Percentiles rank a stretch among this genome's conserved stretches.
Evolutionary conservation across 805 yeast genomes (phyloP).

Genomic region (Candida qinlingensis): DNA sequence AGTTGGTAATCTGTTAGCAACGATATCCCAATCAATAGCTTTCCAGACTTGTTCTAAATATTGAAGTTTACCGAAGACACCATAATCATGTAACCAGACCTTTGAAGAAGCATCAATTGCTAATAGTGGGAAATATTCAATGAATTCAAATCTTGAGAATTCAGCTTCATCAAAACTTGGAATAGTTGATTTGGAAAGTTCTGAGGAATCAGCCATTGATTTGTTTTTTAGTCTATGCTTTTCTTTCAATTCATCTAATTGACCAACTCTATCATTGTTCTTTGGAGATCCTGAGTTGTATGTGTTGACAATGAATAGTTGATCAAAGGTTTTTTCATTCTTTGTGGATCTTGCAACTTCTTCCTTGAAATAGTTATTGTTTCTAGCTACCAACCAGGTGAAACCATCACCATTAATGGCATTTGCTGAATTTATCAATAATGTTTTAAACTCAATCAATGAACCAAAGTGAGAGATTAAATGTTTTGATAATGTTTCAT

Average conservation of each 20-base stretch:
- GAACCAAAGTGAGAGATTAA: constrained; percentile 67
- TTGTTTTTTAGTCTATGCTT: constrained; percentile 12
- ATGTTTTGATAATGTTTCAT: constrained; percentile 25
- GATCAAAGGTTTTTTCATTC: constrained; percentile 28
- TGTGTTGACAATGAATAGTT: constrained; percentile 70
- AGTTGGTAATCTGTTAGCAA: constrained; percentile 33
- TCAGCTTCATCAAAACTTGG: constrained; percentile 35
- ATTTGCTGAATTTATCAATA: constrained; percentile 62
- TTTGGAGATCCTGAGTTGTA: constrained; percentile 87
- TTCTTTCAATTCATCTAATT: constrained; percentile 25
- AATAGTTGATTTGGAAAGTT: constrained; percentile 10
- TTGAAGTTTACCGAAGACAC: constrained; percentile 64
- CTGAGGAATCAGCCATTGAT: background rate
- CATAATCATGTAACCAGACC: constrained; percentile 67
- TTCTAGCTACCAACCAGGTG: constrained; percentile 77
- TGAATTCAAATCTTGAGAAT: constrained; percentile 23
- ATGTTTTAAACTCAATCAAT: constrained; percentile 64
- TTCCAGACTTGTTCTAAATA: constrained; percentile 66
- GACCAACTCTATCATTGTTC: constrained; percentile 47
- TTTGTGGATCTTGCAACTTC: background rate
- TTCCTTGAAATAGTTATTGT: constrained; percentile 15
- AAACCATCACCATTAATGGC: constrained; percentile 84
- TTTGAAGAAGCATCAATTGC: constrained; percentile 72
- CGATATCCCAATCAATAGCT: constrained; percentile 66
- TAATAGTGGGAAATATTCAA: constrained; percentile 49